Base-by-base conservation (phyloP, 257 asterid genomes). In the Oldenlandia corymbosa region DNA sequence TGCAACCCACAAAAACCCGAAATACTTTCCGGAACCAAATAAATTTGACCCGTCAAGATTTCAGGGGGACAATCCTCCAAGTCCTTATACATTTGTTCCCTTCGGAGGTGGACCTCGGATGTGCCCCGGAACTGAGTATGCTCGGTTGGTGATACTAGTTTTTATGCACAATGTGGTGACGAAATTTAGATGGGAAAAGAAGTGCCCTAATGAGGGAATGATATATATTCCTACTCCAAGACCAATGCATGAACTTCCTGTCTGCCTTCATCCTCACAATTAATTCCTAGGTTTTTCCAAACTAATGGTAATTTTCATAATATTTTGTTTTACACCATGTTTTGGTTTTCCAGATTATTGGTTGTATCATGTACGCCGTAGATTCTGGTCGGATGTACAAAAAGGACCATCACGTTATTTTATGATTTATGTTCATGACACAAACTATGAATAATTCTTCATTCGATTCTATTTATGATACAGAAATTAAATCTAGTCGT, bases 11-110 rank as follows among this genome's bases (percentile, higher is more conserved):
- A 57, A 56, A 12, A 57, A 57, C 12, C 45, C 62, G 2, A 20
- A 32, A 36, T 57, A 57, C 16, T 57, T 57, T 28, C 43, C 16
- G 1, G 24, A 57, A 4, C 62, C 62, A 1, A 27, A 31, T 0
- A 57, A 36, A 36, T 57, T 57, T 11, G n/a, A 57, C 18, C 62
- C 62, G 6, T 31, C 46, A 8, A 31, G 62, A 4, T 57, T 57
- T 18, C 16, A 57, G 11, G 62, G 27, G 14, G n/a, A 17, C 1
- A 20, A 45, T 32, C 45, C 27, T 32, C 45, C 27, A 17, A 16
- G 4, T 5, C 17, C 45, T 1, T 57, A 32, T 11, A 32, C 45
- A 7, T 57, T 16, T 18, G 26, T 57, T 5, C 60, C 60, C 28
- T 55, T 30, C 31, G 60, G 60, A 9, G 60, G 60, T 4, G 60